Evolutionary conservation across 2,329 filamentous ascomycete species (phyloP).

Genomic region (Chaetoscypha palmicola): DNA sequence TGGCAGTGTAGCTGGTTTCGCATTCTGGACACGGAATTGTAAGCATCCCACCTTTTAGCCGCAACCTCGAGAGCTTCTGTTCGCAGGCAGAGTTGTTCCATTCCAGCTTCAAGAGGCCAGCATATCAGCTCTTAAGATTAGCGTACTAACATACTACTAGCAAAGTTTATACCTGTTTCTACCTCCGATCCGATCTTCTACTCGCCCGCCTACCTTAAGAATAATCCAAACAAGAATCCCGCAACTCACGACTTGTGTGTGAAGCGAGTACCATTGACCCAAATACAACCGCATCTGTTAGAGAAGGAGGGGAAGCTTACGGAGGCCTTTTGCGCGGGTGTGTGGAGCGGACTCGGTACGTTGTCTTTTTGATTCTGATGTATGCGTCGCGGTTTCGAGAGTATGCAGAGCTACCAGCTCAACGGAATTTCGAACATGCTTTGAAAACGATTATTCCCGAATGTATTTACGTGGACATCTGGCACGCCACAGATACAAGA

Average conservation of each 20-base stretch:
- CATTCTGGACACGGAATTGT: slow-evolving; percentile 17
- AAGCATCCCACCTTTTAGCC: slow-evolving; percentile 1
- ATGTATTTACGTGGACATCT: no score
- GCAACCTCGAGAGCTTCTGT: no score
- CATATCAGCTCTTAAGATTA: no score
- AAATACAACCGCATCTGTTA: slow-evolving; percentile 59
- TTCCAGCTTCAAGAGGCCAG: no score
- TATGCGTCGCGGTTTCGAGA: background rate
- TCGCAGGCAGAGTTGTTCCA: no score
- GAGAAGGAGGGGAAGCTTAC: slow-evolving; percentile 58
- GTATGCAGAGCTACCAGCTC: no score
- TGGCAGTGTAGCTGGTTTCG: slow-evolving; percentile 19
- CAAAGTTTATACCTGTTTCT: slow-evolving; percentile 44
- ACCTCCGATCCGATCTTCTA: slow-evolving; percentile 55
- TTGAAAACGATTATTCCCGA: no score
- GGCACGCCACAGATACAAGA: background rate
- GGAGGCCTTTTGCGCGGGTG: slow-evolving; percentile 27
- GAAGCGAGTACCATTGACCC: slow-evolving; percentile 52
- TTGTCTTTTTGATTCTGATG: slow-evolving; percentile 7
- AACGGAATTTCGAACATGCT: no score
- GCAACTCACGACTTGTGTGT: slow-evolving; percentile 58
- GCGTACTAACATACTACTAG: slow-evolving; percentile 1
- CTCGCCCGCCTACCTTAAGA: slow-evolving; percentile 46
- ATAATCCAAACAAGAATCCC: slow-evolving; percentile 58
- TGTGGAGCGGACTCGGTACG: slow-evolving; percentile 41